These are phyloP conservation scores for Ogataea hybrid DNA, from an alignment of 1,139 yeast genomes.

Conservation along the genomic window DNA sequence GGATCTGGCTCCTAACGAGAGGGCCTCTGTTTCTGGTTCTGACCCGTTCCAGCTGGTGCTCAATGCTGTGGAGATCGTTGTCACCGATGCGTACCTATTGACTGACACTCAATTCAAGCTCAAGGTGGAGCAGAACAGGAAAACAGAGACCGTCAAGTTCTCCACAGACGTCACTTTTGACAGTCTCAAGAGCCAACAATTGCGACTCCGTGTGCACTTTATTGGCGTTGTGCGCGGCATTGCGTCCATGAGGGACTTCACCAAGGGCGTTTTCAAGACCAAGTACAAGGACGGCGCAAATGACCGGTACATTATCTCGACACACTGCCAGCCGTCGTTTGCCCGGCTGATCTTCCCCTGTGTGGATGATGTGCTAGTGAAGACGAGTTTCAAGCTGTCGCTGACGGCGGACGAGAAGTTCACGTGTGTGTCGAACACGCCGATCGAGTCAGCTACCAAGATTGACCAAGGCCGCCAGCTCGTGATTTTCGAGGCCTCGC, in stretches of 20 bases:
- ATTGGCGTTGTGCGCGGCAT: constrained; percentile 57
- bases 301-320: constrained; percentile 52
- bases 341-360: constrained; percentile 64
- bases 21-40: constrained; percentile 8
- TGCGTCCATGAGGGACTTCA: constrained; percentile 53
- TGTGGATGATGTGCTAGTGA: constrained; percentile 58
- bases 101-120: constrained; percentile 26
- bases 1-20: constrained; percentile 32
- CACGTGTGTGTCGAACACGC: constrained; percentile 50
- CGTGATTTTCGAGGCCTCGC: constrained; percentile 49
- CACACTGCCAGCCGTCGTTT: constrained; percentile 69
- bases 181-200: constrained; percentile 12
- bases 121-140: constrained; percentile 39
- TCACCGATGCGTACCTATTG: constrained; percentile 32
- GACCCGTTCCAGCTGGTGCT: constrained; percentile 35
- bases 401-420: constrained; percentile 45
- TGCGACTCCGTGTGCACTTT: constrained; percentile 33
- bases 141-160: constrained; percentile 36
- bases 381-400: constrained; percentile 48
- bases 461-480: constrained; percentile 30
- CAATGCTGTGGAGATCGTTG: constrained; percentile 43
- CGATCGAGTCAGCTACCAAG: constrained; percentile 28
- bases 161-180: constrained; percentile 14
- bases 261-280: constrained; percentile 68
- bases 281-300: constrained; percentile 57